Conservation (phyloP, 164 flowering plant species). For the Amborella trichopoda region DNA sequence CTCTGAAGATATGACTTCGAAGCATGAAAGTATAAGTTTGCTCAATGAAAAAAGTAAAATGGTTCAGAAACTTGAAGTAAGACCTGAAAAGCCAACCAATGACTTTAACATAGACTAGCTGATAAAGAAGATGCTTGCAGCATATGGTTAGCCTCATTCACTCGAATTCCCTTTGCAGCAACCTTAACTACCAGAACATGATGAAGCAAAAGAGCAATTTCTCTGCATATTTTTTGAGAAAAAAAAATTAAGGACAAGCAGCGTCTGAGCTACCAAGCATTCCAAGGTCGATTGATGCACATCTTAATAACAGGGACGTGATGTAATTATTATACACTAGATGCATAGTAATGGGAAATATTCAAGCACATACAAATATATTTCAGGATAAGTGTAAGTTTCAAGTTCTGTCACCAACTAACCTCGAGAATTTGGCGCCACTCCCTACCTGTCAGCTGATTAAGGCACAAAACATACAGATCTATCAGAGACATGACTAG, state of each 20-base stretch:
- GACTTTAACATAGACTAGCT: too few species aligned
- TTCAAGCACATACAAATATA: too few species aligned
- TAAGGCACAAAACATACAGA: not conserved
- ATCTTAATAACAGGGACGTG: not conserved
- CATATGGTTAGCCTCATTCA: not conserved
- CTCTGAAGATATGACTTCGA: too few species aligned
- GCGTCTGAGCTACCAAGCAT: not conserved
- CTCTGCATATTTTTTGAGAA: conserved; percentile 35
- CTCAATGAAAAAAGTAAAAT: not conserved
- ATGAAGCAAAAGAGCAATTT: conserved; percentile 22
- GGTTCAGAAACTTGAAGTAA: not conserved
- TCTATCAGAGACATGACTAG: not conserved
- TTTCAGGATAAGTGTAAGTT: too few species aligned
- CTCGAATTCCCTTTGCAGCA: conserved; percentile 14
- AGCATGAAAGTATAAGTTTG: too few species aligned
- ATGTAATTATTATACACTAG: not conserved
- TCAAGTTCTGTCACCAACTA: too few species aligned
- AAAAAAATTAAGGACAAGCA: conserved; percentile 1
- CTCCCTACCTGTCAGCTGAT: conserved; percentile 41
- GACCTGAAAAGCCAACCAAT: not conserved
- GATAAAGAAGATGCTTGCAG: not conserved
- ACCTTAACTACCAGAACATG: conserved; percentile 33
- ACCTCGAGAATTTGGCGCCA: conserved; percentile 91
- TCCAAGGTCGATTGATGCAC: not conserved
- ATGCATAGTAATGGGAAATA: too few species aligned